Base-by-base conservation (phyloP, 768 basidiomycete species). In the Boletus reticuloceps region DNA sequence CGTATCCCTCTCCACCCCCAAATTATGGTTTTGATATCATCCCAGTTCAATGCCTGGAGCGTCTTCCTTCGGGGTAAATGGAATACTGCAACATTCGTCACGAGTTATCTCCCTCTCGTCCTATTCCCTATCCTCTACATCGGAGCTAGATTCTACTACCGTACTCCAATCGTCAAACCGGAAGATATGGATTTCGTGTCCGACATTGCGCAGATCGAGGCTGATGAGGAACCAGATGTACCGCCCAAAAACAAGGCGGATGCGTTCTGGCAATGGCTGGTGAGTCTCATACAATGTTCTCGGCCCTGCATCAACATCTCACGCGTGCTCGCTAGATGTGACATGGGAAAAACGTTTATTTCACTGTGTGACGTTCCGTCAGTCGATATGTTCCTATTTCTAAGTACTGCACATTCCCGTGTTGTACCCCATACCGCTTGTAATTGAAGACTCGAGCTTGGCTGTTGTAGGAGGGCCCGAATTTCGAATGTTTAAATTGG, bases 121-220 rank as follows among this genome's bases (percentile, higher is more conserved):
- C 50, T 86, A 32, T 92, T 94, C 83, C 91, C 91, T 19, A 50
- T 94, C 47, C 66, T 96, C 37, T 96, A 89, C 70, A 9, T 78
- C 37, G 77, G 71, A 17, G 81, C 85, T 56, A 82, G 82, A 64
- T 56, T 87, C 39, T 79, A 76, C 67, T 58, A 68, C 41, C 53
- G 58, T 39, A 0, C 20, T 5, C 66, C 72, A 37, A 55, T 60
- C 12, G 57, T 71, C 32, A 61, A 50, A 34, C 59, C 84, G 1
- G 65, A 78, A 20, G 84, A 95, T 36, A 94, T 98, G 90, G 95
- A 97, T 73, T 94, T 95, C 66, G 73, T 85, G 41, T 77, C 79
- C 6, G 82, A 86, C 55, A 76, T 89, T 51, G 84, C 80, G 36
- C 82, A 86, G 64, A 85, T 90, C 43, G 85, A 86, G 64, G 85